These are phyloP conservation scores for Clarireedia hainanense DNA, from an alignment of 2,329 filamentous ascomycete species.

Conservation along the genomic window DNA sequence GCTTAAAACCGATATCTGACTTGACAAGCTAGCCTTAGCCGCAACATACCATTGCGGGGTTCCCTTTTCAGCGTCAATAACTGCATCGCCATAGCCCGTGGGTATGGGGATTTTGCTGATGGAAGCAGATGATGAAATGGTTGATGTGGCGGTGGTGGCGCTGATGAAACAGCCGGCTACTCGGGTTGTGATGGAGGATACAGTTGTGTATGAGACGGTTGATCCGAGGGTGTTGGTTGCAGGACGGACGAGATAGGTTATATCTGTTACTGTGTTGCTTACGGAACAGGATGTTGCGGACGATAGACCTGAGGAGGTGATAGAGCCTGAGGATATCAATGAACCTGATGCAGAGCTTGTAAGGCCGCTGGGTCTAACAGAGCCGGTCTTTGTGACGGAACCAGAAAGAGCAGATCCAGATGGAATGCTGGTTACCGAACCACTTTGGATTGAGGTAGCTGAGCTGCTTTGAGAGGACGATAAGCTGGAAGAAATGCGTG, in stretches of 20 bases:
- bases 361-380: background rate
- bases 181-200: background rate
- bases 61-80: background rate
- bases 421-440: background rate
- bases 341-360: background rate
- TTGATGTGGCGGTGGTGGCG: background rate
- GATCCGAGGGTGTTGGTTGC: background rate
- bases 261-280: constrained; percentile 1
- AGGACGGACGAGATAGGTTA: background rate
- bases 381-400: background rate
- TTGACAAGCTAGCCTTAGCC: background rate
- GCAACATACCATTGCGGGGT: background rate
- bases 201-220: background rate
- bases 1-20: background rate
- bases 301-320: background rate
- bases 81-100: background rate
- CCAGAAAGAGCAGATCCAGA: background rate
- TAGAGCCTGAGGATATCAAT: background rate
- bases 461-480: too few species aligned
- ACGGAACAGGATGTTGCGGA: background rate
- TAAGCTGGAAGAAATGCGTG: background rate
- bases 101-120: constrained; percentile 1
- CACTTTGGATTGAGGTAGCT: background rate
- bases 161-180: background rate
- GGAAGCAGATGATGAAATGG: background rate